Percentiles rank a stretch among this genome's conserved stretches.
Conservation (phyloP, 176 grass and related monocot genomes). For the Typha latifolia region DNA sequence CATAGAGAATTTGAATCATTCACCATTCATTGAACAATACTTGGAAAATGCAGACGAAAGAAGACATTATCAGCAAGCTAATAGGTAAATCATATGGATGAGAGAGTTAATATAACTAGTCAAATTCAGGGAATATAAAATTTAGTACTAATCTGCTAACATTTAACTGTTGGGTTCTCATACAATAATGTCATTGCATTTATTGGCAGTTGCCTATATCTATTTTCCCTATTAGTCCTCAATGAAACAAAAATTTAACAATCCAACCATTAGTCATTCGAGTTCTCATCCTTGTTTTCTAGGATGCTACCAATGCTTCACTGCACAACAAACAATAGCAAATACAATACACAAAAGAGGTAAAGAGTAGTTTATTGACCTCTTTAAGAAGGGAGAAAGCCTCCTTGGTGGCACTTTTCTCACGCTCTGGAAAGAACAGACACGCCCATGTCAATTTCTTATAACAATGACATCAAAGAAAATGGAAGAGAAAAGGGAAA, state of each 20-base stretch:
- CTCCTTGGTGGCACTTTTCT: conserved; percentile 98
- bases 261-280: not conserved
- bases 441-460: conserved; percentile 12
- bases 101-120: no score
- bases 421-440: conserved; percentile 48
- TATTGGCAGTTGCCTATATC: no score
- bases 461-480: not conserved
- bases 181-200: no score
- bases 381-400: conserved; percentile 71
- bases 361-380: conserved; percentile 27
- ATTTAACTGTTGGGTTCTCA: no score
- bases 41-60: no score
- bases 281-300: not conserved
- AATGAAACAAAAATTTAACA: not conserved
- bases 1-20: no score
- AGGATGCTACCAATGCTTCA: conserved; percentile 4
- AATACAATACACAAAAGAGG: conserved; percentile 7
- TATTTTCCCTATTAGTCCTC: no score
- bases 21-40: no score
- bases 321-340: not conserved
- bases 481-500: not conserved
- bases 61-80: no score
- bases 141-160: no score
- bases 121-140: no score
- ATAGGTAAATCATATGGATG: no score